phyloP scores from a whole-genome alignment of 202 grass and related monocot species.

The Schoenoplectus tabernaemontani region DNA sequence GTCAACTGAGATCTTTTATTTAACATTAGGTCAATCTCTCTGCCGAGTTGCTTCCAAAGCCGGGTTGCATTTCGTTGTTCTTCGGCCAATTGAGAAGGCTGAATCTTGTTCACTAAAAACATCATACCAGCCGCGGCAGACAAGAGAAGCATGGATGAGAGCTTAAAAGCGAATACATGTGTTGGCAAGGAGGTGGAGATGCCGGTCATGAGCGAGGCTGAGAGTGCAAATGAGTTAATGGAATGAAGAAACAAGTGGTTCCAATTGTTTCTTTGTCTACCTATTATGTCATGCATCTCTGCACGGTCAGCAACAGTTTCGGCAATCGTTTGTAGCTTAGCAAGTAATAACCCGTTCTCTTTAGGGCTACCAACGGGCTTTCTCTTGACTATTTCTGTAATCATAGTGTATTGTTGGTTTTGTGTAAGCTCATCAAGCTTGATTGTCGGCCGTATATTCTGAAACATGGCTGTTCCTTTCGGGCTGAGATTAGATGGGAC shows the following conservation, averaged over 20 bases:
- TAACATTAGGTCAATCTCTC: conserved; percentile 25
- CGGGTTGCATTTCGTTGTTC: conserved; percentile 63
- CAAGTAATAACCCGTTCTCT: not conserved
- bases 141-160: conserved; percentile 35
- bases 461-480: not conserved
- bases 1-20: not conserved
- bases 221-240: conserved; percentile 49
- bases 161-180: conserved; percentile 18
- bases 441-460: not conserved
- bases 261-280: conserved; percentile 53
- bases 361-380: not conserved
- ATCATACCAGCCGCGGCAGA: conserved; percentile 28
- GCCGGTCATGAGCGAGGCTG: conserved; percentile 32
- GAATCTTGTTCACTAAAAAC: conserved; percentile 43
- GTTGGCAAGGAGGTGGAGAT: conserved; percentile 24
- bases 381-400: not conserved
- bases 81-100: conserved; percentile 73
- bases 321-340: not conserved
- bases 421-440: not conserved
- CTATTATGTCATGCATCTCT: conserved; percentile 68
- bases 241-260: conserved; percentile 67
- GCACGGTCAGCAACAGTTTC: conserved; percentile 9
- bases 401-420: not conserved
- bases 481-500: conserved; percentile 20
- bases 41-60: conserved; percentile 49